Evolutionary conservation across 2,329 filamentous ascomycete species (phyloP).

Genomic region (Xylaria polymorpha): DNA sequence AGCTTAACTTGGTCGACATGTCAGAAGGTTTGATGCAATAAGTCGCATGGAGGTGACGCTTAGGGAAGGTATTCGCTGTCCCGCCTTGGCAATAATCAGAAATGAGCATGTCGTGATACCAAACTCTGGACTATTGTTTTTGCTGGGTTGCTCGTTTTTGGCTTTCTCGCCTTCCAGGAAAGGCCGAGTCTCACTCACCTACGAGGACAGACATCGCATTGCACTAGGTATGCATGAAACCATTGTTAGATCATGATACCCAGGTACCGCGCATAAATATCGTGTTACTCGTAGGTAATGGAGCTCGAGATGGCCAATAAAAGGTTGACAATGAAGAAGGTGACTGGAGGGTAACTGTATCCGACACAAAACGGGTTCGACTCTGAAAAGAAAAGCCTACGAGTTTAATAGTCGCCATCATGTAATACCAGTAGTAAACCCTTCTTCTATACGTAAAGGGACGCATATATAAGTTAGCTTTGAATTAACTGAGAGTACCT

Average conservation of each 20-base stretch:
- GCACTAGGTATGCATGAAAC: constrained; percentile 12
- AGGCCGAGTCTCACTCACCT: constrained; percentile 18
- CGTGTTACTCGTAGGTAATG: constrained; percentile 1
- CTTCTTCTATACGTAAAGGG: too few species aligned
- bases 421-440: too few species aligned
- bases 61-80: constrained; percentile 32
- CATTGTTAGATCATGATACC: constrained; percentile 14
- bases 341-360: not conserved
- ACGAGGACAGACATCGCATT: constrained; percentile 16
- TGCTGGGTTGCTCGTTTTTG: not conserved
- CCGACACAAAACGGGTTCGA: not conserved
- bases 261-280: not conserved
- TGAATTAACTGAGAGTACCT: not conserved
- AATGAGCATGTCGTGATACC: constrained; percentile 34
- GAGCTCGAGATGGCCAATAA: constrained; percentile 6
- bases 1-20: constrained; percentile 12
- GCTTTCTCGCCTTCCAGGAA: not conserved
- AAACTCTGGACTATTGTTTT: constrained; percentile 10
- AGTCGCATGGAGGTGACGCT: constrained; percentile 28
- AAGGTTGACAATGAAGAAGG: not conserved
- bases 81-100: constrained; percentile 37
- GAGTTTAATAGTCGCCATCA: not conserved
- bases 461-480: not conserved
- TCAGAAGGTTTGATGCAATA: constrained; percentile 9
- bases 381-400: not conserved